These are phyloP conservation scores for Rutstroemia sp. DNA, from an alignment of 2,329 filamentous ascomycete species.

Conservation along the genomic window DNA sequence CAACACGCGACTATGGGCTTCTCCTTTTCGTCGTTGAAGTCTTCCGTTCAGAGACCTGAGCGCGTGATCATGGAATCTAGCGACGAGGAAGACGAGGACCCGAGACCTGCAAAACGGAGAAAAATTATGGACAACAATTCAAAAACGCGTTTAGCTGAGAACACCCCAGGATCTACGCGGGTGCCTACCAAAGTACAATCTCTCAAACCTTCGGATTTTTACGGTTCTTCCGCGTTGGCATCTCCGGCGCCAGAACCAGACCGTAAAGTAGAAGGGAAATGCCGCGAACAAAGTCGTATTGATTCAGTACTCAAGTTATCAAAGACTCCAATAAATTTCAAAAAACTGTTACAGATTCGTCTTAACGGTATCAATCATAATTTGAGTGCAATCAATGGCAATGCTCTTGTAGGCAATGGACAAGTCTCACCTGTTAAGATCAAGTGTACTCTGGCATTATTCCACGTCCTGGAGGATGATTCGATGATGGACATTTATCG, in stretches of 20 bases:
- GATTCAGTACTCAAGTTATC: conserved; percentile 8
- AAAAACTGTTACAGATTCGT: conserved; percentile 19
- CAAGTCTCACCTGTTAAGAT: conserved; percentile 13
- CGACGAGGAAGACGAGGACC: conserved; percentile 22
- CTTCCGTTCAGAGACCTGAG: conserved; percentile 3
- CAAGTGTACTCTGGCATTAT: conserved; percentile 17
- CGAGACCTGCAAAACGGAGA: conserved; percentile 21
- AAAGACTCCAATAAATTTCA: conserved; percentile 13
- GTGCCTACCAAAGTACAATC: conserved; percentile 8
- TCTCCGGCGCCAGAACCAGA: background rate
- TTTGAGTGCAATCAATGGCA: background rate
- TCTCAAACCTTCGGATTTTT: conserved; percentile 17
- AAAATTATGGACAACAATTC: conserved; percentile 4
- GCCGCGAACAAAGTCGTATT: background rate
- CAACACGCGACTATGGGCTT: conserved; percentile 18
- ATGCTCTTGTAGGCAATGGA: background rate
- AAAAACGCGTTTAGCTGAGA: conserved; percentile 3
- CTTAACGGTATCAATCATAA: conserved; percentile 14
- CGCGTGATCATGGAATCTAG: conserved; percentile 9
- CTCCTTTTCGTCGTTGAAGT: conserved; percentile 13
- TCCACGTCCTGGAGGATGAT: conserved; percentile 16
- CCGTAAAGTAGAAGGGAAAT: background rate
- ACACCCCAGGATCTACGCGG: conserved; percentile 3
- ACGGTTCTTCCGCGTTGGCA: conserved; percentile 5
- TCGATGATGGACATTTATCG: conserved; percentile 6